Evolutionary conservation across 2,329 filamentous ascomycete species (phyloP), one percentile per base, ranked within the genome.

Genomic region (Didymellaceae sp.): DNA sequence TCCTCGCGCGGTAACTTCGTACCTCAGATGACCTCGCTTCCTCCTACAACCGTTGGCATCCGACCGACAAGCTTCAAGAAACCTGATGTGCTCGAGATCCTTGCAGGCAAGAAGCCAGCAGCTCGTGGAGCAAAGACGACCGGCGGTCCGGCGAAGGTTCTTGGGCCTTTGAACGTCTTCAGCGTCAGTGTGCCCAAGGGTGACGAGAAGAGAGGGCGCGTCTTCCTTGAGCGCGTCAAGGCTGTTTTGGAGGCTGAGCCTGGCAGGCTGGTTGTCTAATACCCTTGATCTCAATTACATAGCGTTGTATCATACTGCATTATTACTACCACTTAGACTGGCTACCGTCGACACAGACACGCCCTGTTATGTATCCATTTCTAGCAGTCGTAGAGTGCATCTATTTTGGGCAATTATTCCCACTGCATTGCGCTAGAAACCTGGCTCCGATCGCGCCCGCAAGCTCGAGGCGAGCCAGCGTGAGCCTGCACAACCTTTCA

Each of bases 151-250:
- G 65, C 65, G 39, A 70, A 69, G 4, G 71, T 66, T 31, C 62
- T 78, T 17, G 68, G 78, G 3, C 83, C 86, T 11, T 77, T 84
- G 45, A 95, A 96, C 70, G 78, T 92, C 0, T 96, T 97, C 71
- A 93, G 86, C 64, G 77, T 99, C 42, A 86, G 80, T 21, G 92
- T 96, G 16, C 86, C 88, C 30, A 85, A 83, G 75, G 84, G 83
- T 7, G 94, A 99, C 72, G 89, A 92, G 81, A 84, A 86, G 77
- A 82, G 91, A 64, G 94, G 90, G 11, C 81, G 84, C 66, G 80
- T 87, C 9, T 99, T 97, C 77, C 75, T 99, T 58, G 88, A 93
- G 75, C 85, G 90, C 63, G 83, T 97, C 68, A 97, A 96, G 84
- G 77, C 81, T 35, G 86, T 93, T 20, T 75, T 99, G 61, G 73